These are phyloP conservation scores for Vigna unguiculata DNA, from an alignment of 306 rosid genomes.

Conservation along the genomic window DNA sequence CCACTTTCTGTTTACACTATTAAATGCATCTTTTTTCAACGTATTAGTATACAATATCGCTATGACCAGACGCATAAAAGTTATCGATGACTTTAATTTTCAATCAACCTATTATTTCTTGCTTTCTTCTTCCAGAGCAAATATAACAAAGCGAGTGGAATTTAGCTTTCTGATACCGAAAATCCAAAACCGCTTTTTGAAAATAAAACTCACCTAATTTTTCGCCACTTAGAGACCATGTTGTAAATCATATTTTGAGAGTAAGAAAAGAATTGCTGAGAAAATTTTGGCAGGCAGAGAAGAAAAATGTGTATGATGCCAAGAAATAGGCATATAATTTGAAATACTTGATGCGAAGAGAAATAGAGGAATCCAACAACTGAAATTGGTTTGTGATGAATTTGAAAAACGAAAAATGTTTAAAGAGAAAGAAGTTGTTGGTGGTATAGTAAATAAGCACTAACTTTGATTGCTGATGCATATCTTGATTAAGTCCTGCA, in stretches of 20 bases:
- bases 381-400: constrained; percentile 43
- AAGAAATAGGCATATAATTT: constrained; percentile 30
- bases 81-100: constrained; percentile 16
- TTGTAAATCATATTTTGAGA: too few species aligned
- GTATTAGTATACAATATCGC: constrained; percentile 14
- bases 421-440: not conserved
- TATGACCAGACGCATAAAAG: constrained; percentile 27
- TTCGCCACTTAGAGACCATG: not conserved
- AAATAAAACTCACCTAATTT: not conserved
- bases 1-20: constrained; percentile 12
- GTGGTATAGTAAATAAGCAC: constrained; percentile 53
- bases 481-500: constrained; percentile 58
- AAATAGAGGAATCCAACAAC: constrained; percentile 41
- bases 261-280: too few species aligned
- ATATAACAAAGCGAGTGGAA: constrained; percentile 1
- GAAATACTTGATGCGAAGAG: too few species aligned
- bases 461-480: constrained; percentile 62
- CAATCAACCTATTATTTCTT: constrained; percentile 27
- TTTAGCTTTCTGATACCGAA: not conserved
- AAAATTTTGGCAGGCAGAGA: not conserved
- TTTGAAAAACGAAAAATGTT: constrained; percentile 17
- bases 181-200: constrained; percentile 4
- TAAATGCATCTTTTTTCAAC: constrained; percentile 21
- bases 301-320: constrained; percentile 12
- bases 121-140: constrained; percentile 1